A percentile compares a stretch with the other conserved stretches of the same genome.
These are phyloP conservation scores for Ceratobasidium sp. DNA, from an alignment of 1,284 basidiomycete species.

Conservation along the genomic window DNA sequence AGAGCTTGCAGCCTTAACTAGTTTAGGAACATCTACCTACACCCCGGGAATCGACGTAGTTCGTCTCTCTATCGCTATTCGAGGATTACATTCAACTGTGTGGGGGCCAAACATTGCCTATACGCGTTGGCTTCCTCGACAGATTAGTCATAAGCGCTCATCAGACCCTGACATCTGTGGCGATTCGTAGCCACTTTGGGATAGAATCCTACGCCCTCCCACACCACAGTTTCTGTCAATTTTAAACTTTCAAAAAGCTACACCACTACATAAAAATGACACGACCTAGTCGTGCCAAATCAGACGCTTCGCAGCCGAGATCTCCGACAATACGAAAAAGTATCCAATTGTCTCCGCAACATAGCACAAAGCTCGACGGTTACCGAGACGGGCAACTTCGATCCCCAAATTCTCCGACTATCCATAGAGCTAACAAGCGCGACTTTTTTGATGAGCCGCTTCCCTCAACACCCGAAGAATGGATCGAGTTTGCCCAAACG, in stretches of 20 bases:
- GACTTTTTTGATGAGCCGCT: background rate
- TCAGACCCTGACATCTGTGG: no score
- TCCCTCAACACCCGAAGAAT: constrained; percentile 55
- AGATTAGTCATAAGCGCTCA: no score
- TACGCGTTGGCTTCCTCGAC: no score
- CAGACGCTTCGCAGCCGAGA: background rate
- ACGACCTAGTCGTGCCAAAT: background rate
- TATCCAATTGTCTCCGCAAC: background rate
- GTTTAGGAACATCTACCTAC: no score
- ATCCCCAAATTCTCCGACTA: background rate
- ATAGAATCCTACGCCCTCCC: no score
- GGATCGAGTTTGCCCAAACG: constrained; percentile 49
- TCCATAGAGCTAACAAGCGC: background rate
- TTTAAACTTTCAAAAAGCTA: no score
- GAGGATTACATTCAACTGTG: background rate
- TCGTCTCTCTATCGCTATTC: no score
- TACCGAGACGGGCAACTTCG: background rate
- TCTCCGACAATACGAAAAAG: background rate
- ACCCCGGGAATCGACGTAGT: no score
- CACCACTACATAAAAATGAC: background rate
- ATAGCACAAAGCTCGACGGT: background rate
- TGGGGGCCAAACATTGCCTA: no score
- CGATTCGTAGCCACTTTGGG: no score
- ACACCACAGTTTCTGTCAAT: no score
- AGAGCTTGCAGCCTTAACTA: constrained; percentile 18